These are phyloP conservation scores for Piedraia hortae DNA, from an alignment of 2,329 filamentous ascomycete genomes.

Conservation along the genomic window DNA sequence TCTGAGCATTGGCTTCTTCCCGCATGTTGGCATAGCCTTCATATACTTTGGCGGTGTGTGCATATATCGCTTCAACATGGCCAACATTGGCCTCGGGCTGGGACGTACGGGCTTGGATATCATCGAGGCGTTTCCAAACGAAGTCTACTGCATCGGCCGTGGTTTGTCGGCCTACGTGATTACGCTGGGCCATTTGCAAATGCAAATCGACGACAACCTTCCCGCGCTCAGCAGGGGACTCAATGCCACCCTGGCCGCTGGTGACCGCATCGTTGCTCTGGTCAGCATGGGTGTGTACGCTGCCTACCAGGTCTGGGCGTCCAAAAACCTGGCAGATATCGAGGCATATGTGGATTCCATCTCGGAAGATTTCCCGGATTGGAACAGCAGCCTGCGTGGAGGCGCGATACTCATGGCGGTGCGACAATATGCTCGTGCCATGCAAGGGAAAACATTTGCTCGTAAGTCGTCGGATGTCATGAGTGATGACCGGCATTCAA, in stretches of 20 bases:
- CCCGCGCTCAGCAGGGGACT: slow-evolving; percentile 35
- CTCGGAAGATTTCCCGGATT: slow-evolving; percentile 46
- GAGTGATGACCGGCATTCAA: slow-evolving; percentile 38
- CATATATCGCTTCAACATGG: slow-evolving; percentile 41
- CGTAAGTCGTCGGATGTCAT: slow-evolving; percentile 28
- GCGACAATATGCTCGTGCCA: slow-evolving; percentile 36
- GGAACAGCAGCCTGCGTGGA: slow-evolving; percentile 42
- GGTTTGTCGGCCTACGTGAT: slow-evolving; percentile 41
- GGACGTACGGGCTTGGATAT: slow-evolving; percentile 35
- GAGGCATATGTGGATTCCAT: slow-evolving; percentile 43
- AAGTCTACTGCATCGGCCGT: slow-evolving; percentile 35
- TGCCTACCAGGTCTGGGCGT: slow-evolving; percentile 39
- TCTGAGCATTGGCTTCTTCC: slow-evolving; percentile 33
- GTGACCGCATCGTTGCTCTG: slow-evolving; percentile 44
- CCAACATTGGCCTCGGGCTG: slow-evolving; percentile 37
- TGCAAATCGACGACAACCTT: slow-evolving; percentile 30
- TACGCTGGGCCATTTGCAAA: slow-evolving; percentile 42
- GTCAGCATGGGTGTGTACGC: slow-evolving; percentile 42
- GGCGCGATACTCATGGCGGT: slow-evolving; percentile 40
- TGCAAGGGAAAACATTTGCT: slow-evolving; percentile 43
- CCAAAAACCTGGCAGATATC: slow-evolving; percentile 39
- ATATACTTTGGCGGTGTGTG: slow-evolving; percentile 40
- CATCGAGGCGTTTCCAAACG: slow-evolving; percentile 32
- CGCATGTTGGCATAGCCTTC: slow-evolving; percentile 41
- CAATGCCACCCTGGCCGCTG: slow-evolving; percentile 36